These are phyloP conservation scores for Parmelia sp. DNA, from an alignment of 495 filamentous ascomycete genomes.

Conservation along the genomic window DNA sequence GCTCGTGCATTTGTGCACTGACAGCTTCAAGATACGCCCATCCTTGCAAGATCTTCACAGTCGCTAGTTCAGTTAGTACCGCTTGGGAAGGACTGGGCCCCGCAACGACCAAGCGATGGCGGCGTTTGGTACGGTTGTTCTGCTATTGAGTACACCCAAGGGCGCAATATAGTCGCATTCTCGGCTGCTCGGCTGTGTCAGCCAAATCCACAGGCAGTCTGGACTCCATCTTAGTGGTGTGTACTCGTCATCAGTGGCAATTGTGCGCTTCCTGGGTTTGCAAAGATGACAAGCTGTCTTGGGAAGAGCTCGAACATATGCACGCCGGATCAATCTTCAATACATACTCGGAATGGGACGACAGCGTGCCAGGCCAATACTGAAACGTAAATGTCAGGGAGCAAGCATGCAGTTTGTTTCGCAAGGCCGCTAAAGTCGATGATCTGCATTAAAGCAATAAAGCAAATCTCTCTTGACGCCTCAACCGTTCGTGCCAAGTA, in stretches of 20 bases:
- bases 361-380: no score
- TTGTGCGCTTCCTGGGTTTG: not conserved
- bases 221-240: slow-evolving; percentile 8
- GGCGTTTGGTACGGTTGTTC: slow-evolving; percentile 2
- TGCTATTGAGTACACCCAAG: not conserved
- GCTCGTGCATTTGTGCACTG: slow-evolving; percentile 1
- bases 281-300: not conserved
- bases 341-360: no score
- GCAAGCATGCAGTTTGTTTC: slow-evolving; percentile 15
- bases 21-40: slow-evolving; percentile 11
- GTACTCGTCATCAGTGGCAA: slow-evolving; percentile 21
- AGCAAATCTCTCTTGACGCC: slow-evolving; percentile 20
- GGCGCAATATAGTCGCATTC: slow-evolving; percentile 3
- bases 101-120: slow-evolving; percentile 11
- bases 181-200: slow-evolving; percentile 6
- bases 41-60: slow-evolving; percentile 14
- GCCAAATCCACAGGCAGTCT: slow-evolving; percentile 10
- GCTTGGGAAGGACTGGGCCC: not conserved
- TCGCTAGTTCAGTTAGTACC: slow-evolving; percentile 5
- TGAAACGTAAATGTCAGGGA: no score
- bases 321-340: no score
- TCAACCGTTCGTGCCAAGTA: slow-evolving; percentile 17
- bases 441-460: slow-evolving; percentile 16
- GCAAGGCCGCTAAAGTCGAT: slow-evolving; percentile 15
- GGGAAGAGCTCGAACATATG: no score